Evolutionary conservation across 345 rosid species (phyloP).

Genomic region (Laguncularia racemosa): DNA sequence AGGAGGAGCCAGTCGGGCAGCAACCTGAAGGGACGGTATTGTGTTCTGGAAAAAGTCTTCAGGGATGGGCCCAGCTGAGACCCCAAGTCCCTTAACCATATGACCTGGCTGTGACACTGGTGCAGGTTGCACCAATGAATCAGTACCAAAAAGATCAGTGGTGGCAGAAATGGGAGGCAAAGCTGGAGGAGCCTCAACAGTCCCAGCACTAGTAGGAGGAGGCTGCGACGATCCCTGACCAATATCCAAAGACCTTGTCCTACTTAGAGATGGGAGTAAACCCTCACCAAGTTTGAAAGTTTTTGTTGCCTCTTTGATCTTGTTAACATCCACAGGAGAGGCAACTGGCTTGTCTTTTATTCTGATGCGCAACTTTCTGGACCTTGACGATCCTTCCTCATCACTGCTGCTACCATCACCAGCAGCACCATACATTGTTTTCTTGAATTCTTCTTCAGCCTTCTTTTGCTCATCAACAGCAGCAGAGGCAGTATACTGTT

Average conservation of each 20-base stretch:
- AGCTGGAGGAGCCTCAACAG: constrained; percentile 1
- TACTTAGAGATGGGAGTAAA: constrained; percentile 53
- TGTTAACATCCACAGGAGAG: constrained; percentile 77
- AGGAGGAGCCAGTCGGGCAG: constrained; percentile 73
- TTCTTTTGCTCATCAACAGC: constrained; percentile 81
- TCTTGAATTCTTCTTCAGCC: constrained; percentile 99
- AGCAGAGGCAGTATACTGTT: constrained; percentile 27
- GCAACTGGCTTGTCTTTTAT: constrained; percentile 78
- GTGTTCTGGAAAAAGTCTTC: constrained; percentile 96
- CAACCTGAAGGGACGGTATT: constrained; percentile 82
- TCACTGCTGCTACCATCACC: constrained; percentile 94
- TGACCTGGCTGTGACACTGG: constrained; percentile 48
- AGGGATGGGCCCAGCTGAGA: constrained; percentile 65
- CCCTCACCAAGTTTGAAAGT: constrained; percentile 84
- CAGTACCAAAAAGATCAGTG: constrained; percentile 61
- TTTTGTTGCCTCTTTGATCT: constrained; percentile 92
- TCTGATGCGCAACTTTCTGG: constrained; percentile 74
- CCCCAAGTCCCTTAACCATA: constrained; percentile 30
- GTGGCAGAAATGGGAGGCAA: constrained; percentile 30
- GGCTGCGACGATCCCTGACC: constrained; percentile 48
- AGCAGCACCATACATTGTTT: constrained; percentile 70
- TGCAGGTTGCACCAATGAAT: constrained; percentile 43
- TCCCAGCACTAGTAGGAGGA: constrained; percentile 17
- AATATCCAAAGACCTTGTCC: constrained; percentile 66
- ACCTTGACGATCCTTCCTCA: constrained; percentile 68